A percentile compares a stretch with the other conserved stretches of the same genome.
Conservation (phyloP, 2,329 filamentous ascomycete species). For the Pseudopithomyces maydicus region DNA sequence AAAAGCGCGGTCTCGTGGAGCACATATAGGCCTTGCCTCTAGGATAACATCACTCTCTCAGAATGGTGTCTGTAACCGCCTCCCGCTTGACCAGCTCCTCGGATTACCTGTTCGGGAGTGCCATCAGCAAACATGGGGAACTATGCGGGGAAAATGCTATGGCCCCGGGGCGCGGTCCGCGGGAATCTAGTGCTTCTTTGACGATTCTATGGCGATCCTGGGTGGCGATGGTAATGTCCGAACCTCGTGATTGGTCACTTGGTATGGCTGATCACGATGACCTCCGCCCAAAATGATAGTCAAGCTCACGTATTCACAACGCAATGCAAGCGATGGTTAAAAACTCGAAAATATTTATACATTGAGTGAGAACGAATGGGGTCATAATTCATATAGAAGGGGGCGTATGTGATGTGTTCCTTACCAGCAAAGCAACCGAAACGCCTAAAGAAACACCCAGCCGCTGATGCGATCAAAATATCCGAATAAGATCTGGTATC, state of each 20-base stretch:
- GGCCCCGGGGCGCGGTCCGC: neutral
- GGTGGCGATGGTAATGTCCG: neutral
- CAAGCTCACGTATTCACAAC: neutral
- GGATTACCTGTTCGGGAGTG: constrained; percentile 1
- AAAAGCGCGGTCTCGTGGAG: neutral
- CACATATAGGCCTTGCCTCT: neutral
- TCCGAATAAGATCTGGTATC: neutral
- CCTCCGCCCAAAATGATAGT: neutral
- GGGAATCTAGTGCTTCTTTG: neutral
- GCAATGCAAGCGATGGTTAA: neutral
- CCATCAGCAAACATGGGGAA: neutral
- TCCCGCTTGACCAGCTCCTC: neutral
- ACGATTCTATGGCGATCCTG: neutral
- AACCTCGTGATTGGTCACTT: neutral
- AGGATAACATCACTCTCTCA: neutral
- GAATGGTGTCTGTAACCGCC: neutral
- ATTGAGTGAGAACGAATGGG: neutral
- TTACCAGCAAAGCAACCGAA: neutral
- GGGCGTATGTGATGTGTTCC: neutral
- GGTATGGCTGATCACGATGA: neutral
- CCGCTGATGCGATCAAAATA: neutral
- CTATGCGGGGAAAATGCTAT: neutral
- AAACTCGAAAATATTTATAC: neutral
- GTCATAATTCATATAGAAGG: neutral
- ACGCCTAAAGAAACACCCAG: neutral